Base-by-base conservation (phyloP, 108 stramenopile species). In the Stephanodiscus minutulus region DNA sequence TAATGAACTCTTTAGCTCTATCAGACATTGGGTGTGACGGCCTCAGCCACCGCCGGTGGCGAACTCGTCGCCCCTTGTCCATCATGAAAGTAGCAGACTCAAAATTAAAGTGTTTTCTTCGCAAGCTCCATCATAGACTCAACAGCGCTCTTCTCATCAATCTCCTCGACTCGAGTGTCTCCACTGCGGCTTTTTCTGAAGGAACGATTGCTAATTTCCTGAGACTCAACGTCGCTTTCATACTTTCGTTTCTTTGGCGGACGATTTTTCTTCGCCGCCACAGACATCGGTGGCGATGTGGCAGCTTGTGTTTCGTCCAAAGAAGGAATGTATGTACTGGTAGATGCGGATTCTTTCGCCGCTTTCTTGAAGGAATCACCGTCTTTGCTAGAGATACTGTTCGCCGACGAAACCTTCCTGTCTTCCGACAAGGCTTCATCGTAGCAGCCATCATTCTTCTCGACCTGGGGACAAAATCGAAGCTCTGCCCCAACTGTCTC, bases 401-500 rank as follows among this genome's bases (percentile, higher is more conserved):
- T 29, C 27, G 48, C n/a, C 49, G 61, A 63, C 0, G 44, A 63
- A 54, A 41, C 61, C 46, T 35, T 56, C 10, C 7, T 10, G 44
- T 53, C 39, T 10, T 64, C 53, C 28, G 31, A 70, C 7, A 54
- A 55, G 6, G 18, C 36, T 27, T 24, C 7, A 13, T 48, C 69
- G 27, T 60, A 58, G 20, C 53, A 48, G 36, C 52, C 61, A 24
- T 49, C 58, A 31, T 18, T 59, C 17, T 72, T 24, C 6, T 41
- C 56, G 29, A 53, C 20, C 11, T 64, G 61, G 48, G 82, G 49
- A 55, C 64, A 61, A 52, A 91, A 85, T 2, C 88, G 77, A 10
- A 86, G 63, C 2, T 82, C 77, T 70, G 83, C 84, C 18, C 74
- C 85, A 0, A 87, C 86, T 43, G 84, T 76, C 24, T 70, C 81